Base-by-base conservation (phyloP, 441 rosid genomes). In the Heliophila coronopifolia region DNA sequence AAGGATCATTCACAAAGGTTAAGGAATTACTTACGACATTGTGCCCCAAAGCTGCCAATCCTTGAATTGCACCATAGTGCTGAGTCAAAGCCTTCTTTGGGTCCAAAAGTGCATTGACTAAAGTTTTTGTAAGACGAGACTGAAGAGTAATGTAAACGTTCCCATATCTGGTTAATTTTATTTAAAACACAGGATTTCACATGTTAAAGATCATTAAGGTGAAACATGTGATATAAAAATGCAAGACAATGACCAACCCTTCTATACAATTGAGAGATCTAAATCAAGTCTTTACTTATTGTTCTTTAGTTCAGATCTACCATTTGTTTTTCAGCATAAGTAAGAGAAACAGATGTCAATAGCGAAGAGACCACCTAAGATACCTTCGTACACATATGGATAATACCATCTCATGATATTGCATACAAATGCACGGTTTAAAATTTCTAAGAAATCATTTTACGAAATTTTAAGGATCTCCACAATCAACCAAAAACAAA, bases 1-100 rank as follows among this genome's bases (percentile, higher is more conserved):
- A 20, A 20, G 4, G 23, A 4, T 20, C 4, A 20, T 58, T 45
- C 22, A 24, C 35, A 37, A 33, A 54, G 17, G 49, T 28, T 22
- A 27, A 55, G 46, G 57, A 71, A 58, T 31, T 25, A 45, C 61
- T 66, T 87, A 91, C 98, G 75, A 84, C 86, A 68, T 78, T 81
- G 53, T 93, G 80, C 49, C 96, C 95, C 50, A 91, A 61, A 34
- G 93, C 83, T 58, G 85, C 80, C 72, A 87, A 66, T 65, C 98
- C 98, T 79, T 87, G 93, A 69, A 87, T 73, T 50, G 96, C 96
- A 34, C 96, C 98, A 63, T 87, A 91, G 63, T 91, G 98, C 64
- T 89, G 94, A 27, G 86, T 80, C 73, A 91, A 60, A 23, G 95
- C 73, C 46, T 76, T 80, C 69, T 78, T 84, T 43, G 96, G 89